These are phyloP conservation scores for Pulveroboletus frians DNA, from an alignment of 768 basidiomycete genomes.

Conservation along the genomic window DNA sequence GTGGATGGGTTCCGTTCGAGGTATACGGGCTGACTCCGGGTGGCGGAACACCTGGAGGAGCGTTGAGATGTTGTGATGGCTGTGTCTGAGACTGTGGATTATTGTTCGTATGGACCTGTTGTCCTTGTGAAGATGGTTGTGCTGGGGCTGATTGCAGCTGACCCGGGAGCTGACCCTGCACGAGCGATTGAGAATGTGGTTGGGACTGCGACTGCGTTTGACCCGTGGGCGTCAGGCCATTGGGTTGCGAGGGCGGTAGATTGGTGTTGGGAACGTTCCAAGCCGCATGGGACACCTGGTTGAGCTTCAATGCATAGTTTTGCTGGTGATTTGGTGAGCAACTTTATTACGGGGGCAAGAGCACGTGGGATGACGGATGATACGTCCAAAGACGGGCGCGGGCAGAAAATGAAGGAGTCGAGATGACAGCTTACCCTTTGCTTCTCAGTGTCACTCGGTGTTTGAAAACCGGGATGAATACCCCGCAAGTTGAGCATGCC, in stretches of 20 bases:
- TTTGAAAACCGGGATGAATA: constrained; percentile 43
- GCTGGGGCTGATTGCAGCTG: constrained; percentile 16
- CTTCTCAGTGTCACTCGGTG: constrained; percentile 62
- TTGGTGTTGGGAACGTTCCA: constrained; percentile 59
- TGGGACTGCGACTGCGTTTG: constrained; percentile 25
- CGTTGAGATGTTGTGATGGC: constrained; percentile 43
- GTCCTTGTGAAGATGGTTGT: constrained; percentile 28
- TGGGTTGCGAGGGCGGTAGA: constrained; percentile 31
- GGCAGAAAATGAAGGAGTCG: neutral
- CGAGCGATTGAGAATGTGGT: constrained; percentile 19
- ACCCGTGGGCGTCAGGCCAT: constrained; percentile 19
- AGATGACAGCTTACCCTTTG: constrained; percentile 47
- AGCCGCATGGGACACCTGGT: constrained; percentile 55
- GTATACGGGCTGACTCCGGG: constrained; percentile 33
- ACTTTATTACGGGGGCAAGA: neutral
- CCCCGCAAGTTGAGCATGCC: constrained; percentile 59
- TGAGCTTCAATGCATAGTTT: constrained; percentile 60
- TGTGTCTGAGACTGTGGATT: constrained; percentile 28
- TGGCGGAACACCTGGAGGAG: constrained; percentile 46
- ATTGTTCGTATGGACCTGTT: constrained; percentile 32
- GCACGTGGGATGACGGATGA: neutral
- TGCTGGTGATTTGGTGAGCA: constrained; percentile 35
- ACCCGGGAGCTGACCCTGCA: constrained; percentile 19
- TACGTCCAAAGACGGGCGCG: constrained; percentile 2
- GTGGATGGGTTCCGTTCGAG: constrained; percentile 35